phyloP scores from a whole-genome alignment of 2,329 filamentous ascomycete species.

The Dothideomycetes sp. region DNA sequence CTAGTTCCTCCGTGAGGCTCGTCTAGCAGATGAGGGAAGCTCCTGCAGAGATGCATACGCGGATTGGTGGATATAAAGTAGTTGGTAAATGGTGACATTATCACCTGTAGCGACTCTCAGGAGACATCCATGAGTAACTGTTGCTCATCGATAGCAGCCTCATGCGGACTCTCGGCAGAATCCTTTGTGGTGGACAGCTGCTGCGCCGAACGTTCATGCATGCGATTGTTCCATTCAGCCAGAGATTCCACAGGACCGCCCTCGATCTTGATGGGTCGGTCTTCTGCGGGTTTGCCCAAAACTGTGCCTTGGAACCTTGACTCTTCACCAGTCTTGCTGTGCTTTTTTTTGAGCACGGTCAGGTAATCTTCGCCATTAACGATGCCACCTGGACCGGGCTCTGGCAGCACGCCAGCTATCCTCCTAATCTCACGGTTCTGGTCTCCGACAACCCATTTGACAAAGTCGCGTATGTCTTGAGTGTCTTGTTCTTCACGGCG shows the following conservation, averaged over 20 bases:
- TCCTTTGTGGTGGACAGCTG: constrained; percentile 9
- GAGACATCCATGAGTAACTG: constrained; percentile 10
- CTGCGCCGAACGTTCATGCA: constrained; percentile 10
- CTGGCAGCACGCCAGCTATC: constrained; percentile 55
- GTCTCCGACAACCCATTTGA: constrained; percentile 67
- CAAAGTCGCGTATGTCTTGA: constrained; percentile 66
- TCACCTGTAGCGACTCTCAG: neutral
- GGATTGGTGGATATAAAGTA: no score
- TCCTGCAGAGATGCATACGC: no score
- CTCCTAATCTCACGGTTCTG: constrained; percentile 72
- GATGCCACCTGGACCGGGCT: constrained; percentile 43
- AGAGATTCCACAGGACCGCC: constrained; percentile 63
- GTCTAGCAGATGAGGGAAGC: no score
- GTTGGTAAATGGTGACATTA: neutral
- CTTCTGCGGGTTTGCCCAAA: constrained; percentile 64
- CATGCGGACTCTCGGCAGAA: constrained; percentile 6
- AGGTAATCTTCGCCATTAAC: constrained; percentile 41
- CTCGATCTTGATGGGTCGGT: constrained; percentile 65
- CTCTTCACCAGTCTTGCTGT: constrained; percentile 81
- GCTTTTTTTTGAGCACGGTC: constrained; percentile 72
- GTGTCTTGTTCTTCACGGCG: constrained; percentile 60
- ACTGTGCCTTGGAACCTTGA: constrained; percentile 77
- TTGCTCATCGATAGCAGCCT: constrained; percentile 8
- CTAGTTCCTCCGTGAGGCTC: no score
- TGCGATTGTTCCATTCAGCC: constrained; percentile 48